These are phyloP conservation scores for Hysterangium stoloniferum DNA, from an alignment of 768 basidiomycete genomes.

Conservation along the genomic window DNA sequence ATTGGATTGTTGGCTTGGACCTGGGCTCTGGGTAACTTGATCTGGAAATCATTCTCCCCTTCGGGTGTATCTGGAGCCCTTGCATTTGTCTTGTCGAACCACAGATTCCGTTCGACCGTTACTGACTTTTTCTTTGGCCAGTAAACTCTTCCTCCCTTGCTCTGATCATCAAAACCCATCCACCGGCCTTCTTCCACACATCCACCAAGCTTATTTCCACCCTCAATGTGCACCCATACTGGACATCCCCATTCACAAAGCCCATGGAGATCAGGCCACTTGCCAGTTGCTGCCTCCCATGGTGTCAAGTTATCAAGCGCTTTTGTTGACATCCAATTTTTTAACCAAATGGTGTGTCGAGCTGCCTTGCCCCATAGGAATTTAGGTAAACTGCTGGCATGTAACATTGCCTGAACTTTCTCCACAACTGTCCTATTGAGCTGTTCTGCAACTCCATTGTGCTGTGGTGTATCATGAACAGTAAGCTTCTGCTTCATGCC, in stretches of 20 bases:
- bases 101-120: background rate
- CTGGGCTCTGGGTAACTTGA: too few species aligned
- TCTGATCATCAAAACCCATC: background rate
- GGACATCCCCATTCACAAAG: slow-evolving; percentile 14
- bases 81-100: background rate
- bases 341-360: background rate
- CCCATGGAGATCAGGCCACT: slow-evolving; percentile 10
- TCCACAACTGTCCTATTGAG: background rate
- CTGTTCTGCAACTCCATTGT: slow-evolving; percentile 10
- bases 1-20: too few species aligned
- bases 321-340: slow-evolving; percentile 1
- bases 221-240: slow-evolving; percentile 13
- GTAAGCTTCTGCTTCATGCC: slow-evolving; percentile 13
- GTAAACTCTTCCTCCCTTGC: background rate
- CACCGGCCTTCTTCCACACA: slow-evolving; percentile 13
- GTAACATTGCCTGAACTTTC: background rate
- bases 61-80: background rate
- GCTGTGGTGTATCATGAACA: background rate
- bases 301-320: slow-evolving; percentile 9
- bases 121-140: too few species aligned
- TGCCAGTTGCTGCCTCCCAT: slow-evolving; percentile 12
- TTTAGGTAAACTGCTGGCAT: background rate
- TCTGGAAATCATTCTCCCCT: too few species aligned
- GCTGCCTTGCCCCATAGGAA: background rate
- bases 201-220: slow-evolving; percentile 15